Conservation (phyloP, 2,329 filamentous ascomycete species). For the Plenodomus lindquistii region DNA sequence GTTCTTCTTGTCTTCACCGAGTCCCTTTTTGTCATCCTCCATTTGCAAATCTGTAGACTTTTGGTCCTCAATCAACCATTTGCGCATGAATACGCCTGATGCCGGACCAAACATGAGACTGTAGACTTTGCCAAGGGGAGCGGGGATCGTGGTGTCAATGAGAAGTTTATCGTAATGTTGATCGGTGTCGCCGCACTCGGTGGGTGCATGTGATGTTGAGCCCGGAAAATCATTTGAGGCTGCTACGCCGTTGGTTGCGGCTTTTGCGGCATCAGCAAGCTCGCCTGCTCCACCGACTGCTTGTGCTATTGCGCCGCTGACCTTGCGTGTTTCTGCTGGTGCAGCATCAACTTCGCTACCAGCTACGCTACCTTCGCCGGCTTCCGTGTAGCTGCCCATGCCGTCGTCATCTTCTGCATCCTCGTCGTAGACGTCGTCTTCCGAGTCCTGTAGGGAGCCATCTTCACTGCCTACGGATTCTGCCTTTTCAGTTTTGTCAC, state of each 20-base stretch:
- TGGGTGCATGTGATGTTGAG: constrained; percentile 77
- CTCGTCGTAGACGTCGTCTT: constrained; percentile 78
- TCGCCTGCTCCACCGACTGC: constrained; percentile 44
- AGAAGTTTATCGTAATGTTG: constrained; percentile 83
- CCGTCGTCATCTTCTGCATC: constrained; percentile 75
- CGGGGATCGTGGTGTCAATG: constrained; percentile 82
- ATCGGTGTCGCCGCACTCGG: constrained; percentile 78
- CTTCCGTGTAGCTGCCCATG: constrained; percentile 65
- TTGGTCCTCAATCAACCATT: constrained; percentile 83
- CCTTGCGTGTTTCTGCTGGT: constrained; percentile 68
- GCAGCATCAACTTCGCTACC: constrained; percentile 55
- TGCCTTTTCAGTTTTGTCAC: constrained; percentile 88
- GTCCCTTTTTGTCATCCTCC: constrained; percentile 77
- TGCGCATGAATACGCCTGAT: constrained; percentile 80
- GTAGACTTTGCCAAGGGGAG: constrained; percentile 90
- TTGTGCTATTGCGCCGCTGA: constrained; percentile 60
- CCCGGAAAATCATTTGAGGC: constrained; percentile 75
- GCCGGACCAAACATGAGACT: constrained; percentile 81
- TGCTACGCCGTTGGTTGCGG: constrained; percentile 47
- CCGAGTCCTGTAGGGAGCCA: constrained; percentile 64
- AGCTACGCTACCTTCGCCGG: constrained; percentile 57
- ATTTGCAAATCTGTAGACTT: constrained; percentile 88
- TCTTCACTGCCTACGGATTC: constrained; percentile 60
- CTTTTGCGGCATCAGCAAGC: constrained; percentile 42
- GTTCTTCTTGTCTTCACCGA: constrained; percentile 73